Percentiles rank a stretch among this genome's conserved stretches.
These are phyloP conservation scores for Bipolaris gigantea DNA, from an alignment of 2,329 filamentous ascomycete genomes.

Conservation along the genomic window DNA sequence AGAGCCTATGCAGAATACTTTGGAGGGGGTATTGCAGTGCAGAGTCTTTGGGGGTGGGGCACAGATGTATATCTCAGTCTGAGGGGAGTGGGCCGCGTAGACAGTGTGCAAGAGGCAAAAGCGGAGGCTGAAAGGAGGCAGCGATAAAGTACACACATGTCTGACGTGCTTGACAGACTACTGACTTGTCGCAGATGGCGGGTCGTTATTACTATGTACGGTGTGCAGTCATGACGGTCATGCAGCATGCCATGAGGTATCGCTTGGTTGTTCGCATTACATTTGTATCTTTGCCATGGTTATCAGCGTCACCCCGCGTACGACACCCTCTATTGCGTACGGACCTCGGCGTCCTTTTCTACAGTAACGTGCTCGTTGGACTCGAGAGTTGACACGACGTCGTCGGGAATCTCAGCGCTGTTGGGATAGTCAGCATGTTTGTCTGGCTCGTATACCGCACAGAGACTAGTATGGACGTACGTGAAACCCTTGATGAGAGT, in stretches of 20 bases:
- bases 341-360: conserved; percentile 72
- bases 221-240: conserved; percentile 2
- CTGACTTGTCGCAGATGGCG: neutral
- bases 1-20: conserved; percentile 98
- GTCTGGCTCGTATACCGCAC: neutral
- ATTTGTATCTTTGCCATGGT: conserved; percentile 9
- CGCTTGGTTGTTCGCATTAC: neutral
- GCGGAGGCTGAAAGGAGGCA: conserved; percentile 4
- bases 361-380: conserved; percentile 74
- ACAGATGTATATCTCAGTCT: conserved; percentile 68
- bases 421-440: neutral
- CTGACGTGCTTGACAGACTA: neutral
- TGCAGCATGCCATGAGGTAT: neutral
- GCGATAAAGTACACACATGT: neutral
- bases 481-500: conserved; percentile 88
- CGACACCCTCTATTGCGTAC: conserved; percentile 63
- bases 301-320: conserved; percentile 5
- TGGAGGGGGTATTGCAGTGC: conserved; percentile 90
- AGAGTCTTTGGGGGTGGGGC: conserved; percentile 94
- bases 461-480: conserved; percentile 58
- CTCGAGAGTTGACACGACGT: conserved; percentile 66
- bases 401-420: conserved; percentile 74
- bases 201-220: conserved; percentile 9
- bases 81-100: conserved; percentile 58
- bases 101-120: conserved; percentile 14